These are phyloP conservation scores for Saccharomyces eubayanus DNA, from an alignment of 805 yeast species.

Conservation along the genomic window DNA sequence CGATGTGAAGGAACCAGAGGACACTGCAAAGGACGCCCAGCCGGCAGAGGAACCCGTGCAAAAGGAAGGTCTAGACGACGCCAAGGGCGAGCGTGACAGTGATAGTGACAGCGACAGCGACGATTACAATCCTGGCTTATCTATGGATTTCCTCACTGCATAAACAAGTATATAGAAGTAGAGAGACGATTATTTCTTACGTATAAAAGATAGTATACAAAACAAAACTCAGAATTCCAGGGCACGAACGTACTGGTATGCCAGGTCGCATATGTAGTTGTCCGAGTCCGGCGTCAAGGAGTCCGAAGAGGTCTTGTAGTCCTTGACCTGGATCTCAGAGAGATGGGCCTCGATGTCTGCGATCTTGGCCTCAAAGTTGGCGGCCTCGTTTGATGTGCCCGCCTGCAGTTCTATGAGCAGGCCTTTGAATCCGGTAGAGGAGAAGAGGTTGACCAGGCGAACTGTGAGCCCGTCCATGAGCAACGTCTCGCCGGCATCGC, in stretches of 20 bases:
- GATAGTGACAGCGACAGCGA: constrained; percentile 18
- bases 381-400: constrained; percentile 3
- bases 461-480: constrained; percentile 16
- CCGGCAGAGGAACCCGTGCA: constrained; percentile 3
- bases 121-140: constrained; percentile 22
- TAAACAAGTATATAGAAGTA: constrained; percentile 67
- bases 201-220: not conserved
- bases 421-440: constrained; percentile 29
- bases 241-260: constrained; percentile 26
- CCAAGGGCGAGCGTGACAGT: constrained; percentile 14
- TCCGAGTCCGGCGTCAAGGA: constrained; percentile 7
- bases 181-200: constrained; percentile 28
- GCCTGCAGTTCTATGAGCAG: constrained; percentile 21
- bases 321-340: constrained; percentile 14
- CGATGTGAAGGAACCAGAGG: constrained; percentile 3
- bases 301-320: constrained; percentile 16
- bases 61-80: constrained; percentile 6
- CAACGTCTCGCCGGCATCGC: constrained; percentile 29
- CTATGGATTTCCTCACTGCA: constrained; percentile 15
- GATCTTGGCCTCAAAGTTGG: constrained; percentile 12
- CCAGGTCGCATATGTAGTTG: constrained; percentile 19
- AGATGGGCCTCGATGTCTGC: constrained; percentile 13
- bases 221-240: constrained; percentile 12
- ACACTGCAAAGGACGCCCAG: constrained; percentile 9
- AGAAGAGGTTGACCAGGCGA: constrained; percentile 25